Evolutionary conservation across 1,139 yeast species (phyloP).

Genomic region (Nadsonia starkeyi-henricii): DNA sequence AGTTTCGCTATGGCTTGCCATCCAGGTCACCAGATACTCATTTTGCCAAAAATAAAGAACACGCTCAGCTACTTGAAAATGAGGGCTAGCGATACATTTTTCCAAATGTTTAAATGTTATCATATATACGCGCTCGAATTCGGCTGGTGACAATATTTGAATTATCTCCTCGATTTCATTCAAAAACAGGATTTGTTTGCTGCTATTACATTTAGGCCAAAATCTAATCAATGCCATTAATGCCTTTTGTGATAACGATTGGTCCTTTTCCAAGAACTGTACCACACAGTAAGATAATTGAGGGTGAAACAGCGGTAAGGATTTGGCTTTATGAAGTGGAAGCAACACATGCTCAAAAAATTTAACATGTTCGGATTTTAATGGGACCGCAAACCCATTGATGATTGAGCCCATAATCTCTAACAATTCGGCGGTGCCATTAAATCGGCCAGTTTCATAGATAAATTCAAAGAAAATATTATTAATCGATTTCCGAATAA

Average conservation of each 20-base stretch:
- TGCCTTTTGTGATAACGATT: slow-evolving; percentile 82
- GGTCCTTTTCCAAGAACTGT: slow-evolving; percentile 91
- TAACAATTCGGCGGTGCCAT: slow-evolving; percentile 87
- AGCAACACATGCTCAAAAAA: slow-evolving; percentile 74
- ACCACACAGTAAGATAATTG: slow-evolving; percentile 95
- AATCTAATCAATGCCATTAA: slow-evolving; percentile 81
- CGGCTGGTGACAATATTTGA: slow-evolving; percentile 90
- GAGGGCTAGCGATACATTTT: slow-evolving; percentile 87
- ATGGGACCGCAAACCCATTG: slow-evolving; percentile 94
- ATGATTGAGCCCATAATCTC: slow-evolving; percentile 94
- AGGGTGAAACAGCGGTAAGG: slow-evolving; percentile 82
- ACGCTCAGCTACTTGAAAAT: slow-evolving; percentile 94
- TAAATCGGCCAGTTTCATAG: slow-evolving; percentile 90
- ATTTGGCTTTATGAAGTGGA: slow-evolving; percentile 86
- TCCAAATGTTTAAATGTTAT: slow-evolving; percentile 90
- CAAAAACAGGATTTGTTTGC: slow-evolving; percentile 90
- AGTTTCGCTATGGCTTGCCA: slow-evolving; percentile 81
- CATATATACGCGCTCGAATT: slow-evolving; percentile 81
- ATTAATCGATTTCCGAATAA: slow-evolving; percentile 80
- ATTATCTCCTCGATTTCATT: slow-evolving; percentile 94
- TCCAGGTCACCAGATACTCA: slow-evolving; percentile 79
- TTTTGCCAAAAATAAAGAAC: slow-evolving; percentile 90
- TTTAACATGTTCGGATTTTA: slow-evolving; percentile 94
- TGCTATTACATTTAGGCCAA: slow-evolving; percentile 95
- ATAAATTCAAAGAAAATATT: slow-evolving; percentile 86